Base-by-base conservation (phyloP, 108 stramenopile species). In the Fragilaria radians region DNA sequence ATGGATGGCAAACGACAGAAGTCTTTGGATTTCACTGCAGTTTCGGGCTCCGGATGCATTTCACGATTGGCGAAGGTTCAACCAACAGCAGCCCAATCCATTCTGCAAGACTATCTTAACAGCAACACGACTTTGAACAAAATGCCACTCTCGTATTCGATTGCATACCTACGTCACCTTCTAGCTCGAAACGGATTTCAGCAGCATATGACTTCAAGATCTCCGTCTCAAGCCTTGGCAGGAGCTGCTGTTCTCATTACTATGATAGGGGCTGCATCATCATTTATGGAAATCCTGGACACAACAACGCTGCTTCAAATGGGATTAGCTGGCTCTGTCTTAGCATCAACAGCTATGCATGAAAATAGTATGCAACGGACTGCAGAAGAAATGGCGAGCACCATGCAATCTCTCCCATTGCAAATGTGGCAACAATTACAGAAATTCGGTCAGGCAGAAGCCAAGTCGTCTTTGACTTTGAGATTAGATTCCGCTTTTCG, bases 101-200 rank as follows among this genome's bases (percentile, higher is more conserved):
- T 83, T 46, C 78, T 87, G 1, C 61, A 87, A 29, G 62, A 76
- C 29, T 87, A 81, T 59, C 57, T 79, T 0, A 57, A 81, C 61
- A 79, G 77, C 49, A 85, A 89, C 58, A 68, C 72, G 0, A 73
- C 75, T 31, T 64, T 89, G 45, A 61, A 56, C 14, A 66, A 61
- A 2, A 81, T 87, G 82, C 86, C 86, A 0, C 50, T 83, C 51
- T 71, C 75, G 4, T 72, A 86, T 51, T 66, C 74, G 11, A 57
- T 86, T 25, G 80, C 70, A 0, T 86, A 82, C 52, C 42, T 80
- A 21, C 76, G 81, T 27, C 78, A 80, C 45, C 50, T 86, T 23
- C 25, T 65, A 33, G 68, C 51, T 34, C 33, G 54, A 18, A 62
- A 59, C 45, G 49, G 62, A 18, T 51, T 65, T 62, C 52, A 61